phyloP scores from a whole-genome alignment of 129 eudicot genomes.

The Ambrosia trifida region DNA sequence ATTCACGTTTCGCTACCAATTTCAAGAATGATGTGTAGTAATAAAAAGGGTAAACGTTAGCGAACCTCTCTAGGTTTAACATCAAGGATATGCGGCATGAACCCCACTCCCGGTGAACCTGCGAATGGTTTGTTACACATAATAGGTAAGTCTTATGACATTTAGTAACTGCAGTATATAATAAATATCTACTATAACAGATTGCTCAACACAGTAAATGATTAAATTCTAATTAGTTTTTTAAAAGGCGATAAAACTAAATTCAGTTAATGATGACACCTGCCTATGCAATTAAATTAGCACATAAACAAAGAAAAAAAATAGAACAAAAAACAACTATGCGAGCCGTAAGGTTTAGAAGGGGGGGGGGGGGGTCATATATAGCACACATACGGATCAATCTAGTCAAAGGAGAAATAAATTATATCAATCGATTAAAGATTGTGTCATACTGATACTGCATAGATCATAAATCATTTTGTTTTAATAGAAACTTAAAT shows the following conservation, averaged over 20 bases:
- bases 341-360: neutral
- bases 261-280: neutral
- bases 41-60: neutral
- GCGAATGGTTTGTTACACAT: slow-evolving; percentile 26
- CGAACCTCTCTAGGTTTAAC: slow-evolving; percentile 65
- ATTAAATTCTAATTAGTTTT: neutral
- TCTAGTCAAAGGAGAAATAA: neutral
- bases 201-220: neutral
- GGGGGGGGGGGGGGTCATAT: too few relatives aligned
- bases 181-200: neutral
- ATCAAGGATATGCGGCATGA: slow-evolving; percentile 50
- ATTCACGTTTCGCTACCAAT: neutral
- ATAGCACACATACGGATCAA: neutral
- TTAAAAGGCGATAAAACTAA: neutral
- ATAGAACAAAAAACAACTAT: neutral
- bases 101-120: slow-evolving; percentile 57
- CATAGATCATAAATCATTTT: neutral
- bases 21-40: neutral
- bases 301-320: neutral
- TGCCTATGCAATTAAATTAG: too few relatives aligned
- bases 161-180: neutral
- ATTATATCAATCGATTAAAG: neutral
- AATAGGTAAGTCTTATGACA: neutral
- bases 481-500: slow-evolving; percentile 1
- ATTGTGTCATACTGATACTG: neutral